Percentiles rank a stretch among this genome's conserved stretches.
Conservation (phyloP, 805 yeast species). For the Pichia sporocuriosa region DNA sequence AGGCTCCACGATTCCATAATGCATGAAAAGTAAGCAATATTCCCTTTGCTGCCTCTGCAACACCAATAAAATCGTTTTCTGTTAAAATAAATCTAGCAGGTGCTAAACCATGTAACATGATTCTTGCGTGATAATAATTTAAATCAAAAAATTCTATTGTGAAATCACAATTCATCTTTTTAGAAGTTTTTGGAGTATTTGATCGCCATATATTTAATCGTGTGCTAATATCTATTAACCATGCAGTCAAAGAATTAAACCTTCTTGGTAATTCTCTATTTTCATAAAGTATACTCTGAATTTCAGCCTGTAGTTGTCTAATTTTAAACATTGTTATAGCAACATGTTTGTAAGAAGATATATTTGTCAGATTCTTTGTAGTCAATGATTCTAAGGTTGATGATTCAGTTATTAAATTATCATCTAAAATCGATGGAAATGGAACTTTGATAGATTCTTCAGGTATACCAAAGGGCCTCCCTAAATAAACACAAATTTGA, state of each 20-base stretch:
- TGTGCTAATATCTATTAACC: slow-evolving; percentile 51
- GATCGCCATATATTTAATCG: slow-evolving; percentile 59
- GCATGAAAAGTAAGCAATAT: slow-evolving; percentile 58
- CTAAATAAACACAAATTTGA: slow-evolving; percentile 78
- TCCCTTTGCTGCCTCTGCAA: slow-evolving; percentile 59
- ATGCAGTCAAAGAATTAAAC: slow-evolving; percentile 45
- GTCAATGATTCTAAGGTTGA: slow-evolving; percentile 3
- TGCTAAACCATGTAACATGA: slow-evolving; percentile 69
- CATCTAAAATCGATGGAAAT: slow-evolving; percentile 72
- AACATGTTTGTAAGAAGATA: slow-evolving; percentile 55
- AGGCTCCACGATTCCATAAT: slow-evolving; percentile 46
- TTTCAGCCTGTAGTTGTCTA: slow-evolving; percentile 70
- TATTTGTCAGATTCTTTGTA: slow-evolving; percentile 20
- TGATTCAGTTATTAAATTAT: slow-evolving; percentile 41
- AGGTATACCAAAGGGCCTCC: slow-evolving; percentile 84
- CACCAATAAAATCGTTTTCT: slow-evolving; percentile 45
- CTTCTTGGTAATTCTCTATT: slow-evolving; percentile 63
- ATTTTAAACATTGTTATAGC: slow-evolving; percentile 62
- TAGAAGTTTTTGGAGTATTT: slow-evolving; percentile 46
- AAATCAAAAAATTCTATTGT: slow-evolving; percentile 62
- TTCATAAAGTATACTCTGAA: slow-evolving; percentile 67
- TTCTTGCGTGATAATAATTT: slow-evolving; percentile 69
- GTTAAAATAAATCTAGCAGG: slow-evolving; percentile 58
- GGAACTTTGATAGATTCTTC: slow-evolving; percentile 68
- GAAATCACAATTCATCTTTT: slow-evolving; percentile 68